Conservation (phyloP, 805 yeast genomes). For the Wickerhamiella vanderwaltii region DNA sequence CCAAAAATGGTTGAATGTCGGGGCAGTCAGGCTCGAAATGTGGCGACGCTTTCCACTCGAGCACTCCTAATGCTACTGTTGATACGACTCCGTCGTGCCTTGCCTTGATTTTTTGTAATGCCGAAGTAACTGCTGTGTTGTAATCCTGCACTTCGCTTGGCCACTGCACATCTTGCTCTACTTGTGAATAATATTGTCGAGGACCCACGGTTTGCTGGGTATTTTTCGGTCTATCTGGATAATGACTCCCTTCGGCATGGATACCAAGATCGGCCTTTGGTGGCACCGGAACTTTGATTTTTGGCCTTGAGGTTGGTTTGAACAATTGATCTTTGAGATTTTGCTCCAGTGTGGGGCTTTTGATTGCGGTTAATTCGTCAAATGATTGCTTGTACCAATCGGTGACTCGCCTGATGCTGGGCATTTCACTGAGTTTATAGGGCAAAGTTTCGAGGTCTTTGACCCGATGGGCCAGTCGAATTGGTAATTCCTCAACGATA, state of each 20-base stretch:
- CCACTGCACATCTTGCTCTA: conserved; percentile 47
- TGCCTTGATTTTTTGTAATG: conserved; percentile 58
- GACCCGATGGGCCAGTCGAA: conserved; percentile 73
- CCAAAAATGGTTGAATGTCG: conserved; percentile 69
- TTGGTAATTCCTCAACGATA: conserved; percentile 76
- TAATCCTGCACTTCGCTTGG: conserved; percentile 64
- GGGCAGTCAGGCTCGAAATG: conserved; percentile 44
- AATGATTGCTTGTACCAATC: conserved; percentile 89
- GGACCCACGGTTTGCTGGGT: conserved; percentile 5
- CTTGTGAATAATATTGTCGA: conserved; percentile 39
- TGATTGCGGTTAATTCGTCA: conserved; percentile 56
- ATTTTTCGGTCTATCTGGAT: neutral
- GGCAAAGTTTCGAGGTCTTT: conserved; percentile 76
- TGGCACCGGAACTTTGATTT: conserved; percentile 16
- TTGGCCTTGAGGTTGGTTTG: conserved; percentile 16
- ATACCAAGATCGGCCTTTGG: conserved; percentile 24
- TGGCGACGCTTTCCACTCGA: conserved; percentile 64
- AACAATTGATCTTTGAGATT: conserved; percentile 27
- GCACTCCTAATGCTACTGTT: conserved; percentile 83
- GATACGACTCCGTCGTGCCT: conserved; percentile 90
- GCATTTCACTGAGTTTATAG: conserved; percentile 56
- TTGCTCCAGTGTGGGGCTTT: conserved; percentile 41
- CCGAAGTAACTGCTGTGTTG: conserved; percentile 52
- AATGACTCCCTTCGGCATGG: conserved; percentile 23
- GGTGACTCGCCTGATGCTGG: conserved; percentile 61